Evolutionary conservation across 495 filamentous ascomycete species (phyloP).

Genomic region (Penicillium herquei): DNA sequence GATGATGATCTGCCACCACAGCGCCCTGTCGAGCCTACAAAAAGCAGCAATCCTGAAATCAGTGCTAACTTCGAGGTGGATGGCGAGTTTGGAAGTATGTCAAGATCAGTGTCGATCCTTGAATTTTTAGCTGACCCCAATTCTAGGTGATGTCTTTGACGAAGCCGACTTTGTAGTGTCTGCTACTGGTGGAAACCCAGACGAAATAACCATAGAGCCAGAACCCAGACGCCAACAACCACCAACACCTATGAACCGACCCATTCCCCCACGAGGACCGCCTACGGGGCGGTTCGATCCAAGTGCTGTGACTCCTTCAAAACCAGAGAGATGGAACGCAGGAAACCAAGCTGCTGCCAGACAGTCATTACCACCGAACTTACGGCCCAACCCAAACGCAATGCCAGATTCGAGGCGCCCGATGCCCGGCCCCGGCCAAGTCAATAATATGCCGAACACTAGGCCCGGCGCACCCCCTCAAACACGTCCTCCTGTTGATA

Average conservation of each 20-base stretch:
- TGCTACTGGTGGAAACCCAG: slow-evolving; percentile 58
- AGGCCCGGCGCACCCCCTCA: slow-evolving; percentile 23
- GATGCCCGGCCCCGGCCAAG: slow-evolving; percentile 14
- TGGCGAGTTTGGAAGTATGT: slow-evolving; percentile 68
- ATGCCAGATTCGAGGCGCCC: slow-evolving; percentile 20
- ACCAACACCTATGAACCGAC: slow-evolving; percentile 27
- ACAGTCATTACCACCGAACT: slow-evolving; percentile 26
- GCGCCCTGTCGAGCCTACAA: slow-evolving; percentile 24
- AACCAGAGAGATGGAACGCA: slow-evolving; percentile 38
- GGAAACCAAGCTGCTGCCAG: slow-evolving; percentile 18
- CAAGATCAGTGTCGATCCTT: background rate
- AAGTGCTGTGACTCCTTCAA: slow-evolving; percentile 40
- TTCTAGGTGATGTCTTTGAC: slow-evolving; percentile 61
- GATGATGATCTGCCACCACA: slow-evolving; percentile 40
- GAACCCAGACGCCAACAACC: slow-evolving; percentile 30
- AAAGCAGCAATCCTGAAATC: slow-evolving; percentile 13
- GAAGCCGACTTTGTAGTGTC: slow-evolving; percentile 68
- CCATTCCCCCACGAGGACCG: slow-evolving; percentile 24
- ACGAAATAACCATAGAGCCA: slow-evolving; percentile 53
- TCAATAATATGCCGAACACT: slow-evolving; percentile 24
- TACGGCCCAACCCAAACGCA: slow-evolving; percentile 19
- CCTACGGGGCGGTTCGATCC: slow-evolving; percentile 22
- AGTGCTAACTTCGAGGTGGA: slow-evolving; percentile 34
- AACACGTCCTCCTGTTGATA: slow-evolving; percentile 9
- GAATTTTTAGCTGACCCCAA: slow-evolving; percentile 18